Evolutionary conservation across 2,329 filamentous ascomycete species (phyloP).

Genomic region (Ilyonectria destructans): DNA sequence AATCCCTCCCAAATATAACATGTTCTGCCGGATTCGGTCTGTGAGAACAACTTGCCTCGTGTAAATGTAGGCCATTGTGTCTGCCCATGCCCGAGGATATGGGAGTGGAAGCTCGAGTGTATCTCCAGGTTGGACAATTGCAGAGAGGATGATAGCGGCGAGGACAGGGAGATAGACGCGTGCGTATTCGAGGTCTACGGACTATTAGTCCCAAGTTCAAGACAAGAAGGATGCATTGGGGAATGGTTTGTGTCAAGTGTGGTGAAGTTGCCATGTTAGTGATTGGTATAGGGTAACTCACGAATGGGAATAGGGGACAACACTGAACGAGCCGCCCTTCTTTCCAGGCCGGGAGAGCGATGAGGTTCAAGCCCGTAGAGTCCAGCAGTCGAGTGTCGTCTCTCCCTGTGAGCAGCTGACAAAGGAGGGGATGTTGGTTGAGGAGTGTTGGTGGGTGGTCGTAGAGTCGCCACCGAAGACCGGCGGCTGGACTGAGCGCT

Average conservation of each 20-base stretch:
- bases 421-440: conserved; percentile 33
- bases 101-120: conserved; percentile 72
- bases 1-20: conserved; percentile 70
- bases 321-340: conserved; percentile 33
- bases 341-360: conserved; percentile 19
- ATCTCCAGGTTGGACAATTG: conserved; percentile 67
- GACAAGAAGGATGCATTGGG: not conserved
- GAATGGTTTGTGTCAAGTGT: not conserved
- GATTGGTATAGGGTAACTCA: conserved; percentile 40
- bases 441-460: conserved; percentile 14
- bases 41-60: conserved; percentile 64
- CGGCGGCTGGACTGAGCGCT: conserved; percentile 26
- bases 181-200: conserved; percentile 52
- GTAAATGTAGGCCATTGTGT: conserved; percentile 71
- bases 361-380: conserved; percentile 5
- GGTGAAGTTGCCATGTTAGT: not conserved
- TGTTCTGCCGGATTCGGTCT: conserved; percentile 66
- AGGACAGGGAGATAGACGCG: conserved; percentile 65
- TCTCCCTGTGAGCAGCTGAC: conserved; percentile 12
- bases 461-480: conserved; percentile 38
- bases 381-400: conserved; percentile 38
- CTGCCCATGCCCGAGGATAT: conserved; percentile 69
- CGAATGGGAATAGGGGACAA: conserved; percentile 43
- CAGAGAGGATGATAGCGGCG: conserved; percentile 69
- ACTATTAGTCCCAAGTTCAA: conserved; percentile 22